phyloP scores from a whole-genome alignment of 345 rosid species.

The Eucalyptus victrix region DNA sequence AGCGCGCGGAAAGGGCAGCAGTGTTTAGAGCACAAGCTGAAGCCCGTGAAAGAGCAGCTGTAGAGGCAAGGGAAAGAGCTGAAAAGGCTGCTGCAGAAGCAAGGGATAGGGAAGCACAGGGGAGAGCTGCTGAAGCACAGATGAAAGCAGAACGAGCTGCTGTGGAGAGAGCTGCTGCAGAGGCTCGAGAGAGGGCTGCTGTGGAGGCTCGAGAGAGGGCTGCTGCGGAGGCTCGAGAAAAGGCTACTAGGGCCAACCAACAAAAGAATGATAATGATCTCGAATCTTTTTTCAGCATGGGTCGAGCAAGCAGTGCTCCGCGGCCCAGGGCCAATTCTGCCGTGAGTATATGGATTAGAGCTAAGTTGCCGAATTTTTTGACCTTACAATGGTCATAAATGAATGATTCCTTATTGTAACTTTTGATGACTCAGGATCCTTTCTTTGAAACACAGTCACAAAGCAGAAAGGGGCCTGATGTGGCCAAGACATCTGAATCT shows the following conservation, averaged over 20 bases:
- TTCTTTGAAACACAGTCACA: constrained; percentile 41
- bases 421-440: constrained; percentile 49
- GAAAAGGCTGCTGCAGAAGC: constrained; percentile 92
- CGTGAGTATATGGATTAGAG: constrained; percentile 29
- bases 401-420: background rate
- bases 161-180: constrained; percentile 36
- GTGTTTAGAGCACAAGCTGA: constrained; percentile 94
- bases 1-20: constrained; percentile 84
- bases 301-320: constrained; percentile 82
- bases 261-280: constrained; percentile 69
- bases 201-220: constrained; percentile 69
- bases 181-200: constrained; percentile 60
- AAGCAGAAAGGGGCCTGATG: constrained; percentile 59
- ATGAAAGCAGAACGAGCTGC: constrained; percentile 77
- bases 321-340: constrained; percentile 59
- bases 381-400: background rate
- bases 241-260: constrained; percentile 42
- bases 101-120: constrained; percentile 38
- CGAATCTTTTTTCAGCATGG: constrained; percentile 71
- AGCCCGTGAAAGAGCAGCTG: constrained; percentile 96
- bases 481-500: constrained; percentile 45
- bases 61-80: constrained; percentile 76
- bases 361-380: background rate
- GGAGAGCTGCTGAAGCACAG: constrained; percentile 19
- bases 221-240: constrained; percentile 48